Evolutionary conservation across 2,329 filamentous ascomycete genomes (phyloP), one percentile per base, ranked within the genome.

Genomic region (Hansfordia pulvinata): DNA sequence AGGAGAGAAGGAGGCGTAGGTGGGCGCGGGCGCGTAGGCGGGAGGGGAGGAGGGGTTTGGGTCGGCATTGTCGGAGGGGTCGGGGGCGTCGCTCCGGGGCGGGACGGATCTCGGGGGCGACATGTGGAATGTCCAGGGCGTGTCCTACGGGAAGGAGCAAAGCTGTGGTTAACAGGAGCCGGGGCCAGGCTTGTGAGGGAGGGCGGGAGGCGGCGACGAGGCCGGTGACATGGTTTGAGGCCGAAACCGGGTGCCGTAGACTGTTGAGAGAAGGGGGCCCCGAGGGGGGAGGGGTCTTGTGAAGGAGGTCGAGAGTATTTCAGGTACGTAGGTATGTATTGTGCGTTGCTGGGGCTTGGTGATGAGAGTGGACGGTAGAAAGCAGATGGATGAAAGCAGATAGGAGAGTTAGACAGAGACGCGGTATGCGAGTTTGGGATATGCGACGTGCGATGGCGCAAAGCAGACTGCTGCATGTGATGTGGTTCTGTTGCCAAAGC

Each of bases 1-100:
- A 17, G 90, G 86, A 5, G 88, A 90, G 59, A 98, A 98, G 43
- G 82, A 70, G 36, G 90, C 90, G 47, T 81, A 75, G 23, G 88
- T 96, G 24, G 84, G 78, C n/a, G n/a, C n/a, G 26, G 64, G 64
- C 17, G 56, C 54, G 38, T 53, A 53, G 36, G 48, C 49, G 30
- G 51, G 43, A 31, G 46, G 34, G 35, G 33, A 24, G 26, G 37
- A 35, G 19, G 29, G 22, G 10, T 36, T 35, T 12, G 23, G 14
- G 8, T 14, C 11, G 23, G 11, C 14, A 17, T 24, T 8, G 12
- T 24, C 12, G 23, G 17, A 19, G 19, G 8, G 19, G 28, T 37
- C 42, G 37, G 32, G 42, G 33, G 34, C 39, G 28, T 38, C 35
- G 44, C 38, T 34, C 35, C 46, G 41, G 43, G 51, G 48, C 39